Conservation (phyloP, 1,139 yeast genomes). For the Diutina ranongensis region DNA sequence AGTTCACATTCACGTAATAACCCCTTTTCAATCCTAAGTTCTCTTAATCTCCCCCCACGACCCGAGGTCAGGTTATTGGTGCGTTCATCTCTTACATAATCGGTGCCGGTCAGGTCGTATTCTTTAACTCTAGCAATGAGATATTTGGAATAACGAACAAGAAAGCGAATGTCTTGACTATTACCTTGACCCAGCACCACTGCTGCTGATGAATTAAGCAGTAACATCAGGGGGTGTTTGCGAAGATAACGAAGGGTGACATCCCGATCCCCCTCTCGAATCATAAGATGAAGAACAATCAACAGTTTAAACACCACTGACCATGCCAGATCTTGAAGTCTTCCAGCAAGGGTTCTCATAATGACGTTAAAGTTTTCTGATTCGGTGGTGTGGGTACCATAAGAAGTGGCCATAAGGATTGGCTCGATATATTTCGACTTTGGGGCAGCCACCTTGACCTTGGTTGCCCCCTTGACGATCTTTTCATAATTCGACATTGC, state of each 20-base stretch:
- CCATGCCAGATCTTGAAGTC: conserved; percentile 79
- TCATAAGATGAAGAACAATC: conserved; percentile 80
- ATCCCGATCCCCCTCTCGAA: conserved; percentile 78
- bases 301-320: conserved; percentile 79
- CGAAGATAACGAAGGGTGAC: conserved; percentile 58
- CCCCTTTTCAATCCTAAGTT: conserved; percentile 65
- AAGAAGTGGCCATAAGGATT: conserved; percentile 63
- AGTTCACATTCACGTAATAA: conserved; percentile 75
- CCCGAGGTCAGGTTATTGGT: conserved; percentile 32
- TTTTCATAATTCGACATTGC: conserved; percentile 36
- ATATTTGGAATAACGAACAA: conserved; percentile 64
- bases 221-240: conserved; percentile 44
- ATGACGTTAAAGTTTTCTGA: conserved; percentile 57
- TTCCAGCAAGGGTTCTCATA: conserved; percentile 45
- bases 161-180: conserved; percentile 45
- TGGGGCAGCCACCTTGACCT: conserved; percentile 83
- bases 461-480: conserved; percentile 39
- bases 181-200: conserved; percentile 12
- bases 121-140: conserved; percentile 59
- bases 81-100: conserved; percentile 67
- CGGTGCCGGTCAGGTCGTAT: conserved; percentile 51
- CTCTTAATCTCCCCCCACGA: conserved; percentile 55
- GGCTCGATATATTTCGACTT: conserved; percentile 94
- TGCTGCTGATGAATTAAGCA: conserved; percentile 23
- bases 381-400: conserved; percentile 22